Conservation (phyloP, 768 basidiomycete species). For the Hericium erinaceus region DNA sequence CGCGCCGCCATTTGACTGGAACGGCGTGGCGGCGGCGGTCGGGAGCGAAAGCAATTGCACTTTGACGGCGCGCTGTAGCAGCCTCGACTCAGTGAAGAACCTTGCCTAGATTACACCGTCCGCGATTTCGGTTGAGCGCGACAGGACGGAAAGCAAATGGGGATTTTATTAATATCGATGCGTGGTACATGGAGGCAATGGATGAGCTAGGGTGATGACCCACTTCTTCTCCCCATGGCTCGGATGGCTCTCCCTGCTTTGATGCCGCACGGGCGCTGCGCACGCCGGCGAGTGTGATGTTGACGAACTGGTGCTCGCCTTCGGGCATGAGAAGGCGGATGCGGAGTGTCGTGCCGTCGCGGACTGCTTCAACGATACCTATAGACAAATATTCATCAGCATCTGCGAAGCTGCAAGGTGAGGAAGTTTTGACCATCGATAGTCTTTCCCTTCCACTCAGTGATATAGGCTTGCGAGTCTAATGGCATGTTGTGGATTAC, state of each 20-base stretch:
- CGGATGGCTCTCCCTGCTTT: conserved; percentile 69
- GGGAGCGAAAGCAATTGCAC: conserved; percentile 77
- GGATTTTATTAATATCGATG: conserved; percentile 1
- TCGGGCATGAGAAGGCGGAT: conserved; percentile 83
- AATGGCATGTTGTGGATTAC: conserved; percentile 84
- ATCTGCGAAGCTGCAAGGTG: conserved; percentile 5
- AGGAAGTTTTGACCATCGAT: conserved; percentile 56
- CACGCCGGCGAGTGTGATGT: conserved; percentile 77
- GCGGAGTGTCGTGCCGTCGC: conserved; percentile 86
- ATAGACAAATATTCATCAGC: background rate
- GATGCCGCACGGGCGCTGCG: conserved; percentile 62
- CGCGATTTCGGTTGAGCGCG: background rate
- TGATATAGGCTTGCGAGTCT: conserved; percentile 82
- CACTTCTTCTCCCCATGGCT: conserved; percentile 87
- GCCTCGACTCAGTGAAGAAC: conserved; percentile 86
- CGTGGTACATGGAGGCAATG: background rate
- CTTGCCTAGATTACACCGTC: conserved; percentile 48
- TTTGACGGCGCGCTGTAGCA: conserved; percentile 71
- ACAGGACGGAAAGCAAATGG: background rate
- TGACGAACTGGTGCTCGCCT: conserved; percentile 84
- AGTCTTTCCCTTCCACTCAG: conserved; percentile 85
- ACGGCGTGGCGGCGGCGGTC: conserved; percentile 68
- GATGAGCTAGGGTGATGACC: conserved; percentile 13
- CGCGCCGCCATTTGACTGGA: conserved; percentile 48
- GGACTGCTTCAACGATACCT: conserved; percentile 92